Evolutionary conservation across 2,329 filamentous ascomycete species (phyloP).

Genomic region (Curvularia sp.): DNA sequence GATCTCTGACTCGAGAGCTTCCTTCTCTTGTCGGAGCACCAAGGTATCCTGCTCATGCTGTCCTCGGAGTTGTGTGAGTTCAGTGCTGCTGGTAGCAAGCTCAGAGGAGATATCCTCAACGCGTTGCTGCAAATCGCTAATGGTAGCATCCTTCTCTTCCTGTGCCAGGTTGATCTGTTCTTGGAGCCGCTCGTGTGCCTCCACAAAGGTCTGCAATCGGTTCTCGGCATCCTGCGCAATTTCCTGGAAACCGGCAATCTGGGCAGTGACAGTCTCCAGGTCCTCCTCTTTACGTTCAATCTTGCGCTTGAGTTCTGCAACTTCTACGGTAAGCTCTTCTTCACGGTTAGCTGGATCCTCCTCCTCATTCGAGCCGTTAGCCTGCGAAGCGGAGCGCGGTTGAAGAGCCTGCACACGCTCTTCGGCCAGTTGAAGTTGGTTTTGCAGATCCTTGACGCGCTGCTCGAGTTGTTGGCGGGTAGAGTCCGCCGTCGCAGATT

Average conservation of each 20-base stretch:
- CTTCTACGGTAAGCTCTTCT: slow-evolving; percentile 82
- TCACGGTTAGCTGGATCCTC: slow-evolving; percentile 68
- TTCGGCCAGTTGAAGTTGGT: slow-evolving; percentile 87
- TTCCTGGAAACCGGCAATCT: slow-evolving; percentile 86
- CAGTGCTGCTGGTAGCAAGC: slow-evolving; percentile 79
- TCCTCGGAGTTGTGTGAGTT: slow-evolving; percentile 80
- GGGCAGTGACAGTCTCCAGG: slow-evolving; percentile 78
- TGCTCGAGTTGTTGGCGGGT: slow-evolving; percentile 87
- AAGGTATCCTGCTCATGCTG: slow-evolving; percentile 77
- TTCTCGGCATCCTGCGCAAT: slow-evolving; percentile 90
- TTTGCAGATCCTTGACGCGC: slow-evolving; percentile 85
- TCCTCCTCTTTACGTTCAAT: slow-evolving; percentile 82
- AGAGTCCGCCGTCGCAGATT: slow-evolving; percentile 85
- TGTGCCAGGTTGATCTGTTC: slow-evolving; percentile 81
- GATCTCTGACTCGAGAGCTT: slow-evolving; percentile 78
- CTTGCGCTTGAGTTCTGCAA: slow-evolving; percentile 86
- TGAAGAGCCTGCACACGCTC: slow-evolving; percentile 84
- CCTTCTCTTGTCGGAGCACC: slow-evolving; percentile 82
- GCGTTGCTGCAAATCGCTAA: slow-evolving; percentile 82
- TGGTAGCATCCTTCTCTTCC: slow-evolving; percentile 77
- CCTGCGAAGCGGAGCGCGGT: slow-evolving; percentile 63
- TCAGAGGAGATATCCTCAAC: slow-evolving; percentile 85
- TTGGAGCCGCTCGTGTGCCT: slow-evolving; percentile 74
- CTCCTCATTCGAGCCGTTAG: slow-evolving; percentile 54
- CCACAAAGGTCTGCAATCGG: slow-evolving; percentile 77